phyloP scores from a whole-genome alignment of 768 basidiomycete genomes.

The Suillus americanus region DNA sequence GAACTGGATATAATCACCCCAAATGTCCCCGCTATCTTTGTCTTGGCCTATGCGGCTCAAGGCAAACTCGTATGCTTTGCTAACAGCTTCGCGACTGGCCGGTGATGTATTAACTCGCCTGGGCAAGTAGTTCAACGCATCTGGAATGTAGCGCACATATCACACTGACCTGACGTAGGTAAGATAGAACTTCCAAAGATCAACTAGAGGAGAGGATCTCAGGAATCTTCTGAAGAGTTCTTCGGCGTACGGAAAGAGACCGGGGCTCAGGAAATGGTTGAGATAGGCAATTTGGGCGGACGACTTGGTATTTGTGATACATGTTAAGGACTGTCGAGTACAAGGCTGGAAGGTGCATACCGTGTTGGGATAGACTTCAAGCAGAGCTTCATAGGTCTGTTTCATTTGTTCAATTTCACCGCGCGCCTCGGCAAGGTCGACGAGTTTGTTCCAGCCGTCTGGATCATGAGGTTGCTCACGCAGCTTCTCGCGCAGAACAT shows the following conservation, averaged over 20 bases:
- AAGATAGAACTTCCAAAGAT: conserved; percentile 91
- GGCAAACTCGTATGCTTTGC: conserved; percentile 92
- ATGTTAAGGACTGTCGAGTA: conserved; percentile 20
- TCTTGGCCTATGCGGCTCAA: conserved; percentile 88
- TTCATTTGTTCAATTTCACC: conserved; percentile 81
- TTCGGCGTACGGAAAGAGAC: conserved; percentile 76
- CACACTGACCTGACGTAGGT: conserved; percentile 82
- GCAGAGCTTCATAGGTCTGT: conserved; percentile 76
- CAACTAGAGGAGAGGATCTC: conserved; percentile 81
- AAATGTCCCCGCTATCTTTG: conserved; percentile 88
- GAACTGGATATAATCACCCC: conserved; percentile 93
- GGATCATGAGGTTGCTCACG: conserved; percentile 70
- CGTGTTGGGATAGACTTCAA: conserved; percentile 88
- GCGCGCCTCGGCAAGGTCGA: conserved; percentile 73
- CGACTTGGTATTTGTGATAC: conserved; percentile 46
- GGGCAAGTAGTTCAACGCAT: conserved; percentile 15
- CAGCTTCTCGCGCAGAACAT: conserved; percentile 58
- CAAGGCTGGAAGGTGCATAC: conserved; percentile 45
- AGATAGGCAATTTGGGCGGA: conserved; percentile 85
- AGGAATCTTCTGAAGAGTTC: conserved; percentile 88
- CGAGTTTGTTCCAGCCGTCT: conserved; percentile 75
- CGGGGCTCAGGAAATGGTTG: conserved; percentile 67
- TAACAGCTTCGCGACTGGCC: conserved; percentile 70
- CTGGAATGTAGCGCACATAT: conserved; percentile 11
- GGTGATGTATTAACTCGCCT: conserved; percentile 73